These are phyloP conservation scores for Gymnopus androsaceus DNA, from an alignment of 1,284 basidiomycete genomes.

Conservation along the genomic window DNA sequence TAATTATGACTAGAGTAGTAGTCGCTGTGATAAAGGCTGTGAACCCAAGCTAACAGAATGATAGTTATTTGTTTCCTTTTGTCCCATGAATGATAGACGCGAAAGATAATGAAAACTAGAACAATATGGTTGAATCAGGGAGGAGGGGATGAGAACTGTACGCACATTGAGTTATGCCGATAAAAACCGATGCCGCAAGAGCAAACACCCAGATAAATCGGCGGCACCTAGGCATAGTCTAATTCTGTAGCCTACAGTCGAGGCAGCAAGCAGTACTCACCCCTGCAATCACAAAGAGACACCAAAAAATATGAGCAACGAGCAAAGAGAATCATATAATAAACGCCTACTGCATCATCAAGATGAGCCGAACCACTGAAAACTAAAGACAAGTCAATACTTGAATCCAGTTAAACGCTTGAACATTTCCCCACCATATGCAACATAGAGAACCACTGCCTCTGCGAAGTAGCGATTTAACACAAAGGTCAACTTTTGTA, in stretches of 20 bases:
- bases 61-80: slow-evolving; percentile 3
- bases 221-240: slow-evolving; percentile 3
- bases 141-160: neutral
- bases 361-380: neutral
- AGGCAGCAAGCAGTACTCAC: neutral
- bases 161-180: slow-evolving; percentile 11
- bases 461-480: slow-evolving; percentile 10
- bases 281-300: neutral
- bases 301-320: neutral
- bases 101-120: slow-evolving; percentile 9
- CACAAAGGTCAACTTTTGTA: slow-evolving; percentile 6
- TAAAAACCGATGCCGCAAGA: slow-evolving; percentile 6
- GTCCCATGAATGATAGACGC: slow-evolving; percentile 15
- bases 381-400: too few species aligned
- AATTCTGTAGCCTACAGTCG: neutral
- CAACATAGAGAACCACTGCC: slow-evolving; percentile 7
- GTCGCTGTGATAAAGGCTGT: neutral
- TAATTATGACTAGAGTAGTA: neutral
- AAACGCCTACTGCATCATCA: neutral
- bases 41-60: slow-evolving; percentile 9
- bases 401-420: too few species aligned
- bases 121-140: neutral
- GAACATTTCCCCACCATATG: too few species aligned
- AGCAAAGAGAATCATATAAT: neutral
- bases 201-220: slow-evolving; percentile 13